phyloP scores from a whole-genome alignment of 2,329 filamentous ascomycete genomes.

The Pseudocercospora pini-densiflorae region DNA sequence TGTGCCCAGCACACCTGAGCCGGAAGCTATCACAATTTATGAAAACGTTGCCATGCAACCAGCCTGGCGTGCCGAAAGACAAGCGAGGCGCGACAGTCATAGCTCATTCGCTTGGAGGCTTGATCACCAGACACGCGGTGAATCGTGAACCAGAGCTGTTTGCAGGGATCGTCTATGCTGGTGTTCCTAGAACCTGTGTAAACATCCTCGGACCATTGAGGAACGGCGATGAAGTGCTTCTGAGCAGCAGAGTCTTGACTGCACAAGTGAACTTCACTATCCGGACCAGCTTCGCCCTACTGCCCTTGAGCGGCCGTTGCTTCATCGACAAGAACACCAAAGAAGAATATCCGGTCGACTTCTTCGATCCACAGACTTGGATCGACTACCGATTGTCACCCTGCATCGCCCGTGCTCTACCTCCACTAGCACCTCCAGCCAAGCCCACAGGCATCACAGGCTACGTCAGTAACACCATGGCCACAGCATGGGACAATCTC shows the following conservation, averaged over 20 bases:
- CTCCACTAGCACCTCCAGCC: constrained; percentile 51
- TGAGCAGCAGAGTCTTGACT: constrained; percentile 87
- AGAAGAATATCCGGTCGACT: constrained; percentile 80
- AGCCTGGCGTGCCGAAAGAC: constrained; percentile 55
- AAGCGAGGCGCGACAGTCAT: constrained; percentile 77
- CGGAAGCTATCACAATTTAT: constrained; percentile 74
- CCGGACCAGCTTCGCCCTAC: constrained; percentile 79
- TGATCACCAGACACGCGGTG: constrained; percentile 86
- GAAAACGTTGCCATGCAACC: constrained; percentile 75
- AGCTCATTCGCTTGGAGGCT: constrained; percentile 83
- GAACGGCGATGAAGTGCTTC: constrained; percentile 88
- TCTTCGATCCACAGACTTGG: constrained; percentile 81
- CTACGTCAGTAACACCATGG: constrained; percentile 51
- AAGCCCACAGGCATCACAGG: constrained; percentile 47
- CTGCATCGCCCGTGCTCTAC: constrained; percentile 71
- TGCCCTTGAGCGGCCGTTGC: constrained; percentile 85
- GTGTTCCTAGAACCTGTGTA: constrained; percentile 81
- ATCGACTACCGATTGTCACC: constrained; percentile 77
- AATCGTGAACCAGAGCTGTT: constrained; percentile 86
- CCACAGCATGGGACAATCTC: constrained; percentile 48
- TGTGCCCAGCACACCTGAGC: constrained; percentile 79
- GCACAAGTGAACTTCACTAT: constrained; percentile 94
- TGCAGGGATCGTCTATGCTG: constrained; percentile 82
- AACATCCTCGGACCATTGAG: constrained; percentile 89
- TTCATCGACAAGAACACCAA: constrained; percentile 84